Conservation (phyloP, 306 rosid species). For the Sphenostylis stenocarpa region DNA sequence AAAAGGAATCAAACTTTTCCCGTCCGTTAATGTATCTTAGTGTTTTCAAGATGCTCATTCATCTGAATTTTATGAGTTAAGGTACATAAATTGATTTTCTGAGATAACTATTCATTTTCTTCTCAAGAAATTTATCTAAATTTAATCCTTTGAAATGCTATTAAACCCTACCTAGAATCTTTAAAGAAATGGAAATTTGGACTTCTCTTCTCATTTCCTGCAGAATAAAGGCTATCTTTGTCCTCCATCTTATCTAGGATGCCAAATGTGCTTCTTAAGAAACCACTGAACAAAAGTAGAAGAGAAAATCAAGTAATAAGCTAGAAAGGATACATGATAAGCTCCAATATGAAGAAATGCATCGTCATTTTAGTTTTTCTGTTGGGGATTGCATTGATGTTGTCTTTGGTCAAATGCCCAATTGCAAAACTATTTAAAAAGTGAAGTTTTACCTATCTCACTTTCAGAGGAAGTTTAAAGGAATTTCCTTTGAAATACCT, state of each 20-base stretch:
- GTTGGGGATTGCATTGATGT: neutral
- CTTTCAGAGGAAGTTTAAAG: slow-evolving; percentile 19
- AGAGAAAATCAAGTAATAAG: neutral
- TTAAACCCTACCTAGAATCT: slow-evolving; percentile 47
- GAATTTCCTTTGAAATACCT: neutral
- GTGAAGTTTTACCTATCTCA: neutral
- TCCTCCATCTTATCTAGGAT: slow-evolving; percentile 44
- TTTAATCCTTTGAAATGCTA: neutral
- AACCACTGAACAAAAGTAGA: neutral
- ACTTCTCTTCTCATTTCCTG: slow-evolving; percentile 35
- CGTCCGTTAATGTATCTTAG: neutral
- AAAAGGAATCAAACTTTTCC: neutral
- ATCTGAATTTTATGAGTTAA: neutral
- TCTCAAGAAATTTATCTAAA: neutral
- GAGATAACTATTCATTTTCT: neutral
- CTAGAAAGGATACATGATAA: neutral
- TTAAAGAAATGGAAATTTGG: slow-evolving; percentile 52
- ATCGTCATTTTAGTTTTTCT: neutral
- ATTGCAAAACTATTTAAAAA: neutral
- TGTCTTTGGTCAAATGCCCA: neutral
- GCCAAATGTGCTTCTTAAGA: slow-evolving; percentile 11
- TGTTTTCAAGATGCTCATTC: neutral
- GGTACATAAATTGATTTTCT: neutral
- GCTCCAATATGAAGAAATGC: neutral
- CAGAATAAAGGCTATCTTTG: slow-evolving; percentile 35